A percentile compares a stretch with the other conserved stretches of the same genome.
phyloP scores from a whole-genome alignment of 2,329 filamentous ascomycete genomes.

The Westerdykella ornata region DNA sequence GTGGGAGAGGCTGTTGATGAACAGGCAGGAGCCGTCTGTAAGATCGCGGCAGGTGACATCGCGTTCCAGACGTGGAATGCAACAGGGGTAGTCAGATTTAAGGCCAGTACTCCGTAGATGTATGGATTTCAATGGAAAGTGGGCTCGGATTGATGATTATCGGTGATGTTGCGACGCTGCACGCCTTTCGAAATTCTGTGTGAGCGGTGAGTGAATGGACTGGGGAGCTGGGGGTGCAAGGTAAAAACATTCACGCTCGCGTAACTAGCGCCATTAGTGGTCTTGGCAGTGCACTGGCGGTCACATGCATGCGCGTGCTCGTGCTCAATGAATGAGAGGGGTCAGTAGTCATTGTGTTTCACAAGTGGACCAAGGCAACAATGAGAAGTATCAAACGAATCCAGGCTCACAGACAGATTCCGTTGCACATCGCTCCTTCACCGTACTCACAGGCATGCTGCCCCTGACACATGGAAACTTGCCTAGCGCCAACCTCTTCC shows the following conservation, averaged over 20 bases:
- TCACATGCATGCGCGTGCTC: slow-evolving; percentile 21
- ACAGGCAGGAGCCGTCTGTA: slow-evolving; percentile 16
- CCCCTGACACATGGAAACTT: too few species aligned
- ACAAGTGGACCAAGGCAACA: too few species aligned
- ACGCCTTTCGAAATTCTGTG: slow-evolving; percentile 5
- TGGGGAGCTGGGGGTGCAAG: slow-evolving; percentile 23
- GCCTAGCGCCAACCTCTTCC: too few species aligned
- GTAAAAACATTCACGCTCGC: slow-evolving; percentile 38
- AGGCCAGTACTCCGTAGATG: background rate
- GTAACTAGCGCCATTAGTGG: slow-evolving; percentile 27
- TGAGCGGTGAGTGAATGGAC: slow-evolving; percentile 19
- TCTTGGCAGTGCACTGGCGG: slow-evolving; percentile 25
- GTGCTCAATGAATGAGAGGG: background rate
- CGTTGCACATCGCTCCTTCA: too few species aligned
- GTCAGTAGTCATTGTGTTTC: too few species aligned
- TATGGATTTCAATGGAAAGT: slow-evolving; percentile 2
- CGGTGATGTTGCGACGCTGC: slow-evolving; percentile 20
- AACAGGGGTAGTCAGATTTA: slow-evolving; percentile 1
- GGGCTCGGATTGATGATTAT: slow-evolving; percentile 14
- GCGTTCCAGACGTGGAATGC: slow-evolving; percentile 20
- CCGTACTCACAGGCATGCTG: too few species aligned
- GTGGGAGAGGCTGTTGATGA: slow-evolving; percentile 10
- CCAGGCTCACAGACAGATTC: too few species aligned
- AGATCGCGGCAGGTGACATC: slow-evolving; percentile 33
- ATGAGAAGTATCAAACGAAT: too few species aligned